phyloP scores from a whole-genome alignment of 2,329 filamentous ascomycete species.

The Aspergillus fructus region DNA sequence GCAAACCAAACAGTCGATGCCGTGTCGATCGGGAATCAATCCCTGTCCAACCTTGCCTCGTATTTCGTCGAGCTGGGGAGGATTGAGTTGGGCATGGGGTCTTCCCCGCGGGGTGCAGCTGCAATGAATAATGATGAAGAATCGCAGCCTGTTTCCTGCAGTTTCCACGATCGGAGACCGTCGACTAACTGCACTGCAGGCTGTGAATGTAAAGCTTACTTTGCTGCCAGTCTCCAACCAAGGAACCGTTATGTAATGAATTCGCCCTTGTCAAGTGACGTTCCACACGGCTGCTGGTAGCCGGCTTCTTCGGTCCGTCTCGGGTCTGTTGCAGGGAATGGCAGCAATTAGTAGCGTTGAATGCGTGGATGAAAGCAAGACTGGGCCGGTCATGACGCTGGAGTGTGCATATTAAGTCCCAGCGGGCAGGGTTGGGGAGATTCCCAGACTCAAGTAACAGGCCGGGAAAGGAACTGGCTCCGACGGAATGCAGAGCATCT shows the following conservation, averaged over 20 bases:
- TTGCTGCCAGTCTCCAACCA: too few relatives aligned
- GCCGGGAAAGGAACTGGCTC: too few relatives aligned
- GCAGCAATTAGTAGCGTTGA: not conserved
- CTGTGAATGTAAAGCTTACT: too few relatives aligned
- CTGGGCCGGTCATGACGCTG: too few relatives aligned
- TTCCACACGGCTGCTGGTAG: slow-evolving; percentile 25
- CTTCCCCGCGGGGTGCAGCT: slow-evolving; percentile 1
- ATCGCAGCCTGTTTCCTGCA: not conserved
- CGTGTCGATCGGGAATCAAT: slow-evolving; percentile 18
- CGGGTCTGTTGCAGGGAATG: not conserved
- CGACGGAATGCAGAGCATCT: not conserved
- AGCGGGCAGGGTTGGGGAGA: too few relatives aligned
- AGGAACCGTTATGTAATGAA: slow-evolving; percentile 20
- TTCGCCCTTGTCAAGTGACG: slow-evolving; percentile 17
- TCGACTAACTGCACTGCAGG: too few relatives aligned
- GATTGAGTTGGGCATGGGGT: not conserved
- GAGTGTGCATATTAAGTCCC: too few relatives aligned
- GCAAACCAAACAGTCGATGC: not conserved
- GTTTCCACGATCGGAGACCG: too few relatives aligned
- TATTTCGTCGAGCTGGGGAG: not conserved
- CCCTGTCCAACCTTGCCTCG: slow-evolving; percentile 18
- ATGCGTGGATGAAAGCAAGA: too few relatives aligned
- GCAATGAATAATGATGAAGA: not conserved
- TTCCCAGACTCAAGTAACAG: too few relatives aligned
- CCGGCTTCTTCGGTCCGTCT: slow-evolving; percentile 22